Evolutionary conservation across 1,284 basidiomycete genomes (phyloP), one percentile per base, ranked within the genome.

Genomic region (Fomitiporia mediterranea): DNA sequence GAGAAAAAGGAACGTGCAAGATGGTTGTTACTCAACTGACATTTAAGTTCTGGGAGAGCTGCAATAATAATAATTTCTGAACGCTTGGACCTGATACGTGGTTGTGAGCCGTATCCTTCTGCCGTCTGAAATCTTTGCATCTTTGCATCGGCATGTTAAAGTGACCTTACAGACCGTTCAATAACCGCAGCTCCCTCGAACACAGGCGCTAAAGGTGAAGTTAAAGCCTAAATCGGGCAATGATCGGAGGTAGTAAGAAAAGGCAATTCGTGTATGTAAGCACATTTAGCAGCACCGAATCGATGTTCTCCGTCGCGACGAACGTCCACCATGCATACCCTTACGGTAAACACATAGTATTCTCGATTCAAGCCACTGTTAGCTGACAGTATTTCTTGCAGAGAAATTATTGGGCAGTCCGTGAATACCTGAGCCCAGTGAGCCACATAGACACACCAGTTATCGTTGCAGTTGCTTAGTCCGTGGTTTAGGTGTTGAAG

Each of bases 391-490:
- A 32, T 11, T 30, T 48, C 46, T 57, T 58, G 51, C 35, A 43
- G 59, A 88, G 83, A 84, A 88, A 75, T 92, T 93, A 91, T 72
- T 97, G 93, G 88, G 90, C 93, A 9, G 89, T 98, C 60, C 85
- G 96, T 65, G 96, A 98, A 71, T 97, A 97, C 71, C 86, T 99
- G 59, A 93, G 93, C 60, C 96, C 96, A 4, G 94, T 94, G 70
- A 64, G 82, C 67, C 55, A 51, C 48, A 60, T 37, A 63, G 58
- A 61, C n/a, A 62, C 51, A 19, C 63, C 63, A 35, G 61, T 62
- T 48, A 57, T 40, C 66, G 65, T 67, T 65, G 61, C 67, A 71
- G 57, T 42, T 37, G 59, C 57, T 64, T 57, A 60, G 48, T 55
- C 19, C 57, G 46, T 35, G 60, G 60, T 58, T 27, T 67, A 94